phyloP scores from a whole-genome alignment of 768 basidiomycete species.

The Erythrobasidium yunnanense region DNA sequence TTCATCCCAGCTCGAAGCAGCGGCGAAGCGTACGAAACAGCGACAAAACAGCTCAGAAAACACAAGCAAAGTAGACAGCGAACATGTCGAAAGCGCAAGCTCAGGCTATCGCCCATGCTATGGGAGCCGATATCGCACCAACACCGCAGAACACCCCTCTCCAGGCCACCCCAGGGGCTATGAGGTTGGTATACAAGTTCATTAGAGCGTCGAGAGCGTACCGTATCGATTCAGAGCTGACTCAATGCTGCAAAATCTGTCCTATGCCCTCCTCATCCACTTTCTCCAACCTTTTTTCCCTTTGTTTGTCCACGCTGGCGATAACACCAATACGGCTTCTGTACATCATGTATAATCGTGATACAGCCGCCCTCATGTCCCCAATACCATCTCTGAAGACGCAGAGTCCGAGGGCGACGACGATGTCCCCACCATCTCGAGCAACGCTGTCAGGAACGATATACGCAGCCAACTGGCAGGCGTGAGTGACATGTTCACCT shows the following conservation, averaged over 20 bases:
- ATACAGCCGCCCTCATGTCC: slow-evolving; percentile 35
- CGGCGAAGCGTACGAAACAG: too few relatives aligned
- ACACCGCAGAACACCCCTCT: slow-evolving; percentile 23
- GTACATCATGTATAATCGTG: too few relatives aligned
- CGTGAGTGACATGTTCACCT: slow-evolving; percentile 23
- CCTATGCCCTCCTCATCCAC: background rate
- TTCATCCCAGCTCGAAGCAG: background rate
- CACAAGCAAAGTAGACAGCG: background rate
- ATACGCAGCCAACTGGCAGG: slow-evolving; percentile 30
- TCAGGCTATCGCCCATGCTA: slow-evolving; percentile 13
- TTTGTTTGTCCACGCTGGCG: background rate
- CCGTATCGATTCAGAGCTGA: too few relatives aligned
- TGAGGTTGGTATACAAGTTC: slow-evolving; percentile 19
- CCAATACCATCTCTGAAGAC: slow-evolving; percentile 36
- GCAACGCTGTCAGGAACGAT: slow-evolving; percentile 27
- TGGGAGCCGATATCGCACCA: slow-evolving; percentile 18
- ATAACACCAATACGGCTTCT: too few relatives aligned
- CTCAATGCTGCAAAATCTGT: background rate
- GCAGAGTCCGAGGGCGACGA: slow-evolving; percentile 31
- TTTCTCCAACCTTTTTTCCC: background rate
- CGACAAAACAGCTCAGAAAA: too few relatives aligned
- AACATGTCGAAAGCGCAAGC: slow-evolving; percentile 26
- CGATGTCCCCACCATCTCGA: slow-evolving; percentile 35
- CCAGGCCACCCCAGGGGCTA: slow-evolving; percentile 25
- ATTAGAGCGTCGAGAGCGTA: too few relatives aligned